Conservation (phyloP, 139 green algal genomes). For the Chlamydomonas sp. region DNA sequence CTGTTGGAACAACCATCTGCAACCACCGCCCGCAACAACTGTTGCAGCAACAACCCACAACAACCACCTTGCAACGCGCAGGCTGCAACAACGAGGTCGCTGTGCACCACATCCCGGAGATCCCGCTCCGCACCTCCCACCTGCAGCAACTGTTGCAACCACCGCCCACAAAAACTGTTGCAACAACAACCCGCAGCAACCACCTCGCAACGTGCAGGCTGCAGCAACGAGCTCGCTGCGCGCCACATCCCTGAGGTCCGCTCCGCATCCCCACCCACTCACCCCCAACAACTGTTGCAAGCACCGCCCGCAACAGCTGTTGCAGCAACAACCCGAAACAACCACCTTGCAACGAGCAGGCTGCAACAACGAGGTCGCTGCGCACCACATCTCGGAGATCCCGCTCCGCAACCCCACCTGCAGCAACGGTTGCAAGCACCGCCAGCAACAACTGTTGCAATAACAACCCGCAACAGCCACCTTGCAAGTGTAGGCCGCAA, state of each 20-base stretch:
- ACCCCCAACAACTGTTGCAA: neutral
- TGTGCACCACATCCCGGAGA: constrained; percentile 45
- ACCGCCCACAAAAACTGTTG: neutral
- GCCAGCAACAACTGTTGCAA: too few relatives aligned
- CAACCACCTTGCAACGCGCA: too few relatives aligned
- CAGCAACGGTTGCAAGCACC: too few relatives aligned
- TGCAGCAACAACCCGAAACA: neutral
- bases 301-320: neutral
- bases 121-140: too few relatives aligned
- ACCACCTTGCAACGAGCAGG: neutral
- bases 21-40: too few relatives aligned
- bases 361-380: constrained; percentile 56
- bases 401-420: too few relatives aligned
- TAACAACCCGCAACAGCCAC: too few relatives aligned
- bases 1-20: too few relatives aligned
- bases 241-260: too few relatives aligned
- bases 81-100: constrained; percentile 53
- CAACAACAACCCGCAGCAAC: neutral
- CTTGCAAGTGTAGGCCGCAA: too few relatives aligned
- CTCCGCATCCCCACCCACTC: neutral
- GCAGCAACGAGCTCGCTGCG: neutral
- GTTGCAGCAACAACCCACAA: too few relatives aligned
- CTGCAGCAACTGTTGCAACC: neutral
- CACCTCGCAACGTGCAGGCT: neutral
- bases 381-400: constrained; percentile 54